phyloP scores from a whole-genome alignment of 2,329 filamentous ascomycete genomes.

The Aspergillus candidus region DNA sequence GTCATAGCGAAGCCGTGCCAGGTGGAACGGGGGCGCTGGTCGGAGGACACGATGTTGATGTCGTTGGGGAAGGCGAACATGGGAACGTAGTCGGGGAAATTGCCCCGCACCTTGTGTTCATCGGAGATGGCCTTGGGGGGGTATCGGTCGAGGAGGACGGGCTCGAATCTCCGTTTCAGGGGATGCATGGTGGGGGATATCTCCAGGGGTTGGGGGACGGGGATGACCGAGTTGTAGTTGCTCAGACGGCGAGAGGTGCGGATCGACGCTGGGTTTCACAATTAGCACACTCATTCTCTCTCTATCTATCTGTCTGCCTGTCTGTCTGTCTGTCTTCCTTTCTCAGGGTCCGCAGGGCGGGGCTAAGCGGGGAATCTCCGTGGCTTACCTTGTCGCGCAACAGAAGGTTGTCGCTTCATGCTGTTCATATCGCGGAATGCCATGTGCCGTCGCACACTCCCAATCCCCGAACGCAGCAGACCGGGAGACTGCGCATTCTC shows the following conservation, averaged over 20 bases:
- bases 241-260: slow-evolving; percentile 84
- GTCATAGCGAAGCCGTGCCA: slow-evolving; percentile 99
- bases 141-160: slow-evolving; percentile 90
- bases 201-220: slow-evolving; percentile 82
- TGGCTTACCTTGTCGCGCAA: slow-evolving; percentile 64
- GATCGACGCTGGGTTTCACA: slow-evolving; percentile 50
- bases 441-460: slow-evolving; percentile 85
- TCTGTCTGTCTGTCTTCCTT: no score
- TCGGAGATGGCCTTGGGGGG: slow-evolving; percentile 77
- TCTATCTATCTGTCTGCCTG: no score
- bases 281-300: slow-evolving; percentile 8
- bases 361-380: background rate
- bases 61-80: slow-evolving; percentile 99
- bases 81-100: slow-evolving; percentile 93
- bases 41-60: slow-evolving; percentile 91
- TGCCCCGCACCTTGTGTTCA: slow-evolving; percentile 70
- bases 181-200: slow-evolving; percentile 92
- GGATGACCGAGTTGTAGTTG: slow-evolving; percentile 98
- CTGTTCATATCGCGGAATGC: slow-evolving; percentile 95
- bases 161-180: slow-evolving; percentile 86
- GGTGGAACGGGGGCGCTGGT: slow-evolving; percentile 87
- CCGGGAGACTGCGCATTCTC: slow-evolving; percentile 49
- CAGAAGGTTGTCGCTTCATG: slow-evolving; percentile 75
- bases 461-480: slow-evolving; percentile 57
- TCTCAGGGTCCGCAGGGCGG: no score